Base-by-base conservation (phyloP, 164 flowering plant genomes). In the Akebia trifoliata region DNA sequence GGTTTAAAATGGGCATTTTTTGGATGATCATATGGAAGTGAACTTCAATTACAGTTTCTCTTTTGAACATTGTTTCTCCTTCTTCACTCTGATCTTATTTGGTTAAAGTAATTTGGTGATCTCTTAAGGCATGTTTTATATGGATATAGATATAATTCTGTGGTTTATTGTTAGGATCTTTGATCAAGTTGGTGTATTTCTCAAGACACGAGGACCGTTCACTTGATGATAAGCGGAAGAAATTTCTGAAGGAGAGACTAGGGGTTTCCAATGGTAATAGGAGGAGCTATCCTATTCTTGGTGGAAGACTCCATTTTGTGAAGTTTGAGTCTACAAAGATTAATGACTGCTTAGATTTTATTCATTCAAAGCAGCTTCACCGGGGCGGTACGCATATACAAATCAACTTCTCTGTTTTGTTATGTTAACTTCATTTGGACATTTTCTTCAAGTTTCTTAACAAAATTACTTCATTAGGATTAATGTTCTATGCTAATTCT, bases 231-330 rank as follows among this genome's bases (percentile, higher is more conserved):
- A 78, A 81, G 69, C 74, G 89, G 76, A 87, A 78, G 72, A 80
- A 61, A 61, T 76, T 74, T 47, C 25, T 83, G 30, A 80, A 83
- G 75, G 76, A 75, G 61, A 81, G 79, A 70, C 56, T 82, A 59
- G 93, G 92, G 5, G 50, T 87, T 53, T 58, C 87, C 36, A 87
- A 83, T 76, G 87, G 83, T 54, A 83, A 55, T 43, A 73, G 90
- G 61, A 82, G 92, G 73, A 87, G 82, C 75, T 87, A 78, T 60
- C 99, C 97, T 10, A 73, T 90, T 71, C 97, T 90, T 74, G 99
- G 99, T 15, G 99, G 99, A 37, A 76, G 96, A 50, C 89, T 93
- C 42, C 99, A 93, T 81, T 93, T 93, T 74, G 99, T 93, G 34
- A 93, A 93, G 75, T 93, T 93, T 76, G 99, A 93, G 78, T 90